Base-by-base conservation (phyloP, 805 yeast species). In the Ogataea siamensis region DNA sequence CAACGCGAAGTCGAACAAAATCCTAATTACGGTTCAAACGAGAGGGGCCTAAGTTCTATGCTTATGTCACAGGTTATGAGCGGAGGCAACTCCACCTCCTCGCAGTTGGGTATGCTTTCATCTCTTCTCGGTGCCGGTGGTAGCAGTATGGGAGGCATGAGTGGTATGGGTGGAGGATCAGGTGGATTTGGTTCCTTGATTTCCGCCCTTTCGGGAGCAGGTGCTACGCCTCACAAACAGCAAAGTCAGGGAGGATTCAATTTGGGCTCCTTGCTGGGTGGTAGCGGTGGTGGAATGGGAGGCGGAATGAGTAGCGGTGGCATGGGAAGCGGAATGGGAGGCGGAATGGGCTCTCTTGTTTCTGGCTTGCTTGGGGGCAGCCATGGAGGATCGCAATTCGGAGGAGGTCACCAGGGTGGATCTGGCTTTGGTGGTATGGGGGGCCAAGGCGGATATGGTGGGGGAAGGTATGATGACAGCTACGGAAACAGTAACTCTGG, bases 191-290 rank as follows among this genome's bases (percentile, higher is more conserved):
- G 52, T 7, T 51, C 60, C 5, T 28, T 60, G 27, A 46, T 60
- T 22, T 47, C 56, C 12, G 30, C 46, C 7, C 28, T 58, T 27
- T 41, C 62, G 6, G 46, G 50, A 12, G 40, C 50, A 7, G 61
- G 63, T 30, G 58, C 43, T 14, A 47, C 34, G 34, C 45, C 51
- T 1, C 49, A 50, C 10, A 37, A 42, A 4, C 56, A 51, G 39
- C 45, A 46, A 17, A 37, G 35, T 2, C 47, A 43, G 12, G 62
- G 63, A 31, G 62, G 63, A 2, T 52, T 58, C 40, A 58, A 59
- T 28, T 33, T 58, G 13, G 38, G 46, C 4, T 42, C 58, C 6
- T 41, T 58, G 31, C 25, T 57, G 31, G 47, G 51, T 19, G 50
- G 48, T 13, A 34, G 43, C 20, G 22, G 28, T 26, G 37, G 39